Conservation (phyloP, 495 filamentous ascomycete genomes). For the Penicillium paxilli region DNA sequence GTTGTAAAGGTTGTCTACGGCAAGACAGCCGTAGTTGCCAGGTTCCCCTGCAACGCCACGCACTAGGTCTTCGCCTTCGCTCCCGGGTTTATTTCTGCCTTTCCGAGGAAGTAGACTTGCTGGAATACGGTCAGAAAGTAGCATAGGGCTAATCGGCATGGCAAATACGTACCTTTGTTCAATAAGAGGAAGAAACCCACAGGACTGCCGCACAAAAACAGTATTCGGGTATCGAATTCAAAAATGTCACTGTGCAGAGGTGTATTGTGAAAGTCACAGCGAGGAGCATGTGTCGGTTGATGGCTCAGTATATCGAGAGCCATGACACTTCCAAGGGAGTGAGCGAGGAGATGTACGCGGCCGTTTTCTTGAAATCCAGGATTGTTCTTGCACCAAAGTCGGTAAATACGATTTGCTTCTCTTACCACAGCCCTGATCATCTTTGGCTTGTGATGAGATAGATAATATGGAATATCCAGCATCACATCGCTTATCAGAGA, state of each 20-base stretch:
- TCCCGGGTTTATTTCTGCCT: slow-evolving; percentile 72
- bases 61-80: slow-evolving; percentile 62
- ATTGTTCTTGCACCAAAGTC: slow-evolving; percentile 91
- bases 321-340: slow-evolving; percentile 93
- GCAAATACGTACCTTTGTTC: slow-evolving; percentile 58
- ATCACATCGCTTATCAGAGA: slow-evolving; percentile 94
- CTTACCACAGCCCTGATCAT: slow-evolving; percentile 88
- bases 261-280: slow-evolving; percentile 51
- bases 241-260: slow-evolving; percentile 63
- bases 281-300: slow-evolving; percentile 72
- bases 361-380: slow-evolving; percentile 78
- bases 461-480: slow-evolving; percentile 95
- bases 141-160: neutral
- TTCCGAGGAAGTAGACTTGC: slow-evolving; percentile 76
- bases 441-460: slow-evolving; percentile 91
- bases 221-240: slow-evolving; percentile 84
- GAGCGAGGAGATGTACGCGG: slow-evolving; percentile 87
- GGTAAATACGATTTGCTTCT: slow-evolving; percentile 92
- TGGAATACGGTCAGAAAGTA: slow-evolving; percentile 14
- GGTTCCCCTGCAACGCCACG: slow-evolving; percentile 70
- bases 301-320: slow-evolving; percentile 85
- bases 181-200: slow-evolving; percentile 90
- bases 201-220: slow-evolving; percentile 92
- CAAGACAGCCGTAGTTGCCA: slow-evolving; percentile 83
- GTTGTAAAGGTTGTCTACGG: slow-evolving; percentile 96